These are phyloP conservation scores for Barbarea vulgaris DNA, from an alignment of 345 rosid genomes.

Conservation along the genomic window DNA sequence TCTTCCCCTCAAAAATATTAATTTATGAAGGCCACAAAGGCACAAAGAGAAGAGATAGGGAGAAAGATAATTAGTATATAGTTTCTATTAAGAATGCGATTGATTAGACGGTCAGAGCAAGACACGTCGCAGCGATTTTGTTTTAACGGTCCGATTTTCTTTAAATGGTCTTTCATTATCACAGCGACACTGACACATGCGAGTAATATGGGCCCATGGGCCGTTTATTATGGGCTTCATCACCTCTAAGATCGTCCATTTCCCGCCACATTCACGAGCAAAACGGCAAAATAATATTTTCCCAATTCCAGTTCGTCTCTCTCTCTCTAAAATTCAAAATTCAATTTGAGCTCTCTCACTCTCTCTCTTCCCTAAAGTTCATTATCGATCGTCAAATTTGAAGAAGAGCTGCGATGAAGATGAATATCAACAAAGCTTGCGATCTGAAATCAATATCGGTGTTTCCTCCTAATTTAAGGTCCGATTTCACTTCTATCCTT, in stretches of 20 bases:
- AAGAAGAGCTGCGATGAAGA: conserved; percentile 55
- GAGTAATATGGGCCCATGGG: conserved; percentile 1
- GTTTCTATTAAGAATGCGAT: neutral
- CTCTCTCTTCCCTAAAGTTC: neutral
- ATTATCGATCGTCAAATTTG: neutral
- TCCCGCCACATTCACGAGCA: neutral
- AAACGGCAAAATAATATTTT: neutral
- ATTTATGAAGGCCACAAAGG: no score
- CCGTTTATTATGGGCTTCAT: neutral
- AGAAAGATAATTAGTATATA: neutral
- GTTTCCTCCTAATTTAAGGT: conserved; percentile 89
- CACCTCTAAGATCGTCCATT: neutral
- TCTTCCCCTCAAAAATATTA: neutral
- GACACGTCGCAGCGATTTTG: neutral
- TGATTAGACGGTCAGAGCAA: neutral
- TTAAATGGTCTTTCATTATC: no score
- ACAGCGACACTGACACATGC: no score
- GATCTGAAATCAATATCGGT: conserved; percentile 88
- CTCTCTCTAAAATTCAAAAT: conserved; percentile 19
- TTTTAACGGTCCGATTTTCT: no score
- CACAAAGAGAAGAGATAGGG: no score
- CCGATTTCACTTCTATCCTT: conserved; percentile 15
- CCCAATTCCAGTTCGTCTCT: neutral
- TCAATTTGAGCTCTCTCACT: conserved; percentile 4
- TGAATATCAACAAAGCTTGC: conserved; percentile 90